These are phyloP conservation scores for Cicer arietinum DNA, from an alignment of 306 rosid species.

Conservation along the genomic window DNA sequence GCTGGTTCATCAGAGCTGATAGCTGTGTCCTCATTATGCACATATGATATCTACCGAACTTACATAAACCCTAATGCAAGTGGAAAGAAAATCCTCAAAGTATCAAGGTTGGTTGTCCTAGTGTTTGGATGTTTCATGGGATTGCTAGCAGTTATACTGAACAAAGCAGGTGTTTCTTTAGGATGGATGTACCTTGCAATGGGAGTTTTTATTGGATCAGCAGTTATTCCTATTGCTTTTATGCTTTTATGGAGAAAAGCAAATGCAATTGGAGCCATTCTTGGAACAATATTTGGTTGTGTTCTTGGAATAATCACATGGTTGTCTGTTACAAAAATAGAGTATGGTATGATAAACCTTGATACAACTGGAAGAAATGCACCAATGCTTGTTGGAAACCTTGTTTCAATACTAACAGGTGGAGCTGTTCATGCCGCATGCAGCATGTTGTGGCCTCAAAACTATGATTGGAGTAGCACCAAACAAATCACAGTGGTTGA, in stretches of 20 bases:
- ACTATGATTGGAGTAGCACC: conserved; percentile 90
- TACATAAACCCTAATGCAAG: conserved; percentile 82
- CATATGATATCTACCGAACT: conserved; percentile 86
- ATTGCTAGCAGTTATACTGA: conserved; percentile 72
- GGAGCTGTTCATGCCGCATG: conserved; percentile 70
- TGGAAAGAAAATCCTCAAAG: conserved; percentile 78
- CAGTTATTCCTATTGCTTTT: conserved; percentile 89
- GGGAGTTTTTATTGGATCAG: conserved; percentile 94
- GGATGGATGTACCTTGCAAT: conserved; percentile 97
- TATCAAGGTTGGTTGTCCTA: conserved; percentile 72
- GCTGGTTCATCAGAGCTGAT: conserved; percentile 95
- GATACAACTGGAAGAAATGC: conserved; percentile 88
- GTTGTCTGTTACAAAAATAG: conserved; percentile 68
- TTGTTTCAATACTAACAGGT: conserved; percentile 75
- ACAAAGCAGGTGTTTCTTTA: conserved; percentile 83
- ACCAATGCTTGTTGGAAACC: conserved; percentile 95
- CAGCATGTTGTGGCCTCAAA: conserved; percentile 79
- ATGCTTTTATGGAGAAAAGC: conserved; percentile 91
- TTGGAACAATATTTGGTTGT: conserved; percentile 77
- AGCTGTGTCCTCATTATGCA: conserved; percentile 83
- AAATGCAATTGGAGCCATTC: conserved; percentile 84
- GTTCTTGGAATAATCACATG: conserved; percentile 77
- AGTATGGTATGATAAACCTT: conserved; percentile 74
- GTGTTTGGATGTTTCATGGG: conserved; percentile 91
- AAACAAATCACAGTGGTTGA: conserved; percentile 78